A percentile compares a stretch with the other conserved stretches of the same genome.
These are phyloP conservation scores for Rhodosporidiobolus odoratus DNA, from an alignment of 768 basidiomycete species.

Conservation along the genomic window DNA sequence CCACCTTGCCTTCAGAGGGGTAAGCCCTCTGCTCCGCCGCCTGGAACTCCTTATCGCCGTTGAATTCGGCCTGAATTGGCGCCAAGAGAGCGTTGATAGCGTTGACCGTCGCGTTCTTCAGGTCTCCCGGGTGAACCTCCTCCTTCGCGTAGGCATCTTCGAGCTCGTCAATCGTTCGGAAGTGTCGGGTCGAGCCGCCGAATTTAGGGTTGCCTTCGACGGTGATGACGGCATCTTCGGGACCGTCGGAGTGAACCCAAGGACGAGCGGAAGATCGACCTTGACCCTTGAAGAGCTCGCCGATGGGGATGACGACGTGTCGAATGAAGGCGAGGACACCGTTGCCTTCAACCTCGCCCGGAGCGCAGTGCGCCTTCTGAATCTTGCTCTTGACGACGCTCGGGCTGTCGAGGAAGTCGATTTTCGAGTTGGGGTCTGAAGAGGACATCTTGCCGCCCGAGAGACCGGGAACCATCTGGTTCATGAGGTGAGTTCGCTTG, in stretches of 20 bases:
- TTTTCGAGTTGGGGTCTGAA: conserved; percentile 95
- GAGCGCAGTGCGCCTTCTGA: conserved; percentile 87
- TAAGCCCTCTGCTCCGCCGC: conserved; percentile 72
- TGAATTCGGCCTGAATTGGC: conserved; percentile 74
- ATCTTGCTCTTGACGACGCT: conserved; percentile 81
- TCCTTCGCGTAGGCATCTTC: conserved; percentile 68
- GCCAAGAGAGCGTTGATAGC: conserved; percentile 68
- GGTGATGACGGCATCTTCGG: conserved; percentile 73
- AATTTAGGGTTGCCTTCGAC: conserved; percentile 71
- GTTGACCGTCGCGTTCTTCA: conserved; percentile 71
- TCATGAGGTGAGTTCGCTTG: conserved; percentile 97
- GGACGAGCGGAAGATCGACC: conserved; percentile 19
- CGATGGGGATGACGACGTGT: conserved; percentile 50
- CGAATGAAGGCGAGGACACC: conserved; percentile 53
- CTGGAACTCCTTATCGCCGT: conserved; percentile 74
- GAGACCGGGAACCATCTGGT: conserved; percentile 70
- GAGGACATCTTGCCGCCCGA: conserved; percentile 85
- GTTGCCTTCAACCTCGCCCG: conserved; percentile 81
- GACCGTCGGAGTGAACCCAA: conserved; percentile 51
- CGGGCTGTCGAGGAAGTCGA: conserved; percentile 89
- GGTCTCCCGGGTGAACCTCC: conserved; percentile 79
- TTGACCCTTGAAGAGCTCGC: conserved; percentile 42
- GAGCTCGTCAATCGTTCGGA: conserved; percentile 60
- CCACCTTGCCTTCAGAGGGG: conserved; percentile 51
- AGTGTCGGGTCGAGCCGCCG: conserved; percentile 57